Evolutionary conservation across 495 filamentous ascomycete species (phyloP), one percentile per base, ranked within the genome.

Genomic region (Xylaria bambusicola): DNA sequence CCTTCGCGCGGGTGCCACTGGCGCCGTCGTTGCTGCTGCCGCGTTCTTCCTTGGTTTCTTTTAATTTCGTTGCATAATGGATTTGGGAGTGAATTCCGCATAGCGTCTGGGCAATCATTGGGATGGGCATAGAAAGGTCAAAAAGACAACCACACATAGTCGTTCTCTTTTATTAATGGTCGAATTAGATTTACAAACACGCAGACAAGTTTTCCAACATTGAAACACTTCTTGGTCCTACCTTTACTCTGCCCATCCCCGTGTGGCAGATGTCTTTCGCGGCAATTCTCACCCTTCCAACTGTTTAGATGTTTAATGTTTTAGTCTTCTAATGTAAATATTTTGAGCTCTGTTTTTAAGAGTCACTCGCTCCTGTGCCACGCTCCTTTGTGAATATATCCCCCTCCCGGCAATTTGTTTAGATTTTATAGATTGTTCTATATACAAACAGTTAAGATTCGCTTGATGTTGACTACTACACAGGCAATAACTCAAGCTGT

Each of bases 1-100:
- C 40, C 42, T 66, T 10, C 63, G 63, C 21, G 47, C 57, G 18
- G 49, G 65, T 41, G 61, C 65, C 26, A 60, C 63, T 2, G 68
- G 68, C 45, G 61, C 49, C 36, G 18, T 68, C 13, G 52, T 60
- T 3, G 66, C 56, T 8, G 56, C 63, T 27, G 68, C 61, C 5
- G 68, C 66, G 42, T 42, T 68, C 40, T 66, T 51, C 61, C 23
- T 68, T 20, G 68, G 61, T 35, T 57, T 66, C 18, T 62, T 70
- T 49, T 70, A 68, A 64, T 45, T 51, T 45, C 51, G 29, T 58
- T n/a, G n/a, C n/a, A n/a, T n/a, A n/a, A 40, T 50, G 38, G 20
- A 23, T 33, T 10, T 38, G 13, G 18, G 41, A 47, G 10, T 33
- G 29, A 33, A 61, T 41, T 13, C 45, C 31, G 42, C 42, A 38